Percentiles rank a stretch among this genome's conserved stretches.
Conservation (phyloP, 1,284 basidiomycete species). For the Chondrostereum purpureum region DNA sequence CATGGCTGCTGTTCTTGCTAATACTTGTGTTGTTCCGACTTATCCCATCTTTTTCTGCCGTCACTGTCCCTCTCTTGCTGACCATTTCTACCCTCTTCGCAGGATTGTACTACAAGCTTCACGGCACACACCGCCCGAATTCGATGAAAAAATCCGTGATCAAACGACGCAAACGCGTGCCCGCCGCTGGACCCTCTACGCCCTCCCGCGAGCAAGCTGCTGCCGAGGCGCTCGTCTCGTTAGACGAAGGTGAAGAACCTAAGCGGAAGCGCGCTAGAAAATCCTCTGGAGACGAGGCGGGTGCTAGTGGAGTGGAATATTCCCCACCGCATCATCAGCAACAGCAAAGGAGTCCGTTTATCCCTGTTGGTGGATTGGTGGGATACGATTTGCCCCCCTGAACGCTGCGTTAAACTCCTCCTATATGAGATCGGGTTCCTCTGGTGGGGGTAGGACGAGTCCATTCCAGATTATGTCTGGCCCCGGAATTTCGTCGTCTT, state of each 20-base stretch:
- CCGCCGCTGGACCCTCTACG: constrained; percentile 44
- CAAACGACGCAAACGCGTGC: constrained; percentile 94
- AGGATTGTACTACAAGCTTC: constrained; percentile 98
- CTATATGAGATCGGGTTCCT: constrained; percentile 50
- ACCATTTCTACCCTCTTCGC: constrained; percentile 10
- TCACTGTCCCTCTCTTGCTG: constrained; percentile 1
- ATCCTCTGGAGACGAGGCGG: constrained; percentile 43
- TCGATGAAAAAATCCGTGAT: constrained; percentile 99
- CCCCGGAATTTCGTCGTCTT: constrained; percentile 63
- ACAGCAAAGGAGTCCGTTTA: constrained; percentile 15
- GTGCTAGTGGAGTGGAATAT: constrained; percentile 23
- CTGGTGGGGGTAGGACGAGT: neutral
- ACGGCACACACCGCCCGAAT: constrained; percentile 93
- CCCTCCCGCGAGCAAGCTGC: constrained; percentile 59
- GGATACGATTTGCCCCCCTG: constrained; percentile 2
- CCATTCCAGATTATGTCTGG: constrained; percentile 40
- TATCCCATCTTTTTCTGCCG: too few species aligned
- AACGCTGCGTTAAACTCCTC: constrained; percentile 25
- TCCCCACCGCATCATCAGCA: constrained; percentile 3
- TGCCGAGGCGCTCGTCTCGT: constrained; percentile 76
- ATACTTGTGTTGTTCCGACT: too few species aligned
- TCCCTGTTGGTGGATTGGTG: constrained; percentile 11
- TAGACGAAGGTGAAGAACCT: constrained; percentile 44
- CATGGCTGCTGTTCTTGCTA: too few species aligned
- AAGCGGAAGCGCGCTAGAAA: constrained; percentile 47